Evolutionary conservation across 176 grass and related monocot genomes (phyloP), one percentile per base, ranked within the genome.

Genomic region (Hordeum vulgare): DNA sequence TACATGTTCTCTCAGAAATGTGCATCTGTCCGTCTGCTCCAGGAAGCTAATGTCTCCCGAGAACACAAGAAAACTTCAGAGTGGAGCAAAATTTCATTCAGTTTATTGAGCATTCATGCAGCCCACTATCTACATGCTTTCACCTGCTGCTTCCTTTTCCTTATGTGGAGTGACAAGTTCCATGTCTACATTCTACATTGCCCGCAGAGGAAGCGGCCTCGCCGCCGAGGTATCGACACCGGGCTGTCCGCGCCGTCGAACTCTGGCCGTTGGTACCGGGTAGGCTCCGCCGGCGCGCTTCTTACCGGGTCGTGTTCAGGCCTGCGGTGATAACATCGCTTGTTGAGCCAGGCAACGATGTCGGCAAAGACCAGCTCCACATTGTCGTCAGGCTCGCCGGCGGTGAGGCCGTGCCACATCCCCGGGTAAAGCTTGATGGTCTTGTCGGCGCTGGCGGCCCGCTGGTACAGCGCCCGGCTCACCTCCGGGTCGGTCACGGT

Each of bases 351-450:
- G 0, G 78, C 9, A 1, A 96, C 78, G n/a, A 96, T 92, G 83
- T 99, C 93, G 2, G 89, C 71, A 25, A 99, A 99, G 54, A 96
- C 87, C 7, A 82, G 29, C 74, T 87, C 85, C 2, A 99, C 88
- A 18, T 99, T 99, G 1, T 94, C 85, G 6, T 99, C 89, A 0
- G 96, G 89, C 79, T 99, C 96, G 1, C 93, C 96, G 15, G 89
- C 85, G 8, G 93, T 99, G 70, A 99, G 84, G 7, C 93, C 93
- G 3, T 99, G 96, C 96, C 93, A 99, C 93, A 99, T 99, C 17
- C 89, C 93, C 0, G 87, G 77, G 65, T 99, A 99, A 2, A 99
- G 91, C 91, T 90, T 99, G 63, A 99, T 92, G 9, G 87, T 89
- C 89, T 96, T 96, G 85, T 99, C 93, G 2, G 75, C 11, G 75